These are phyloP conservation scores for Russula brevipes DNA, from an alignment of 768 basidiomycete genomes.

Conservation along the genomic window DNA sequence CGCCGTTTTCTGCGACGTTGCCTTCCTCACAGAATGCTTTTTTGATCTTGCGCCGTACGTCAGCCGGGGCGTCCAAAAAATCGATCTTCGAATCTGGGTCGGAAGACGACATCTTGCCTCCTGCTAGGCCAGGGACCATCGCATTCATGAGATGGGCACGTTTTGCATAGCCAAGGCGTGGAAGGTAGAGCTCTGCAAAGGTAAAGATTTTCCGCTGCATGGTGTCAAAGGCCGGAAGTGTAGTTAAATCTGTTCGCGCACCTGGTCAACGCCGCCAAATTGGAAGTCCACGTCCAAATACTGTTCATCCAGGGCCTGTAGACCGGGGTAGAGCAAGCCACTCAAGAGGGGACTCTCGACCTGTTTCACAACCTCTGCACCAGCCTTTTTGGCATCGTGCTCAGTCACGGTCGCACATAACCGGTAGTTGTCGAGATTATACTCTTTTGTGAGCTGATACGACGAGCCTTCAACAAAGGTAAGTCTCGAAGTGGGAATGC, in stretches of 20 bases:
- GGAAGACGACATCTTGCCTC: slow-evolving; percentile 97
- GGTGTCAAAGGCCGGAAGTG: neutral
- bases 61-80: slow-evolving; percentile 84
- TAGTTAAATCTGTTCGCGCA: slow-evolving; percentile 33
- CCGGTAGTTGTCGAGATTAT: slow-evolving; percentile 92
- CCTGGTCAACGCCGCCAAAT: slow-evolving; percentile 97
- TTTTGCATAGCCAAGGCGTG: slow-evolving; percentile 86
- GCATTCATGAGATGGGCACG: slow-evolving; percentile 97
- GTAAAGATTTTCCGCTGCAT: slow-evolving; percentile 94
- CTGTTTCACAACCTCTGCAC: slow-evolving; percentile 98
- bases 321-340: slow-evolving; percentile 89
- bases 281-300: slow-evolving; percentile 96
- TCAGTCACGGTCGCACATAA: slow-evolving; percentile 89
- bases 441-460: slow-evolving; percentile 88
- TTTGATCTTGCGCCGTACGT: slow-evolving; percentile 84
- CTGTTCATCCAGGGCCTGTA: slow-evolving; percentile 96
- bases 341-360: slow-evolving; percentile 87
- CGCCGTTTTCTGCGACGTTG: slow-evolving; percentile 79
- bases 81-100: slow-evolving; percentile 98
- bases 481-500: slow-evolving; percentile 82
- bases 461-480: slow-evolving; percentile 85
- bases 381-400: slow-evolving; percentile 97
- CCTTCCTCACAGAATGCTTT: slow-evolving; percentile 93
- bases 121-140: slow-evolving; percentile 93
- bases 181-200: slow-evolving; percentile 94